A percentile compares a stretch with the other conserved stretches of the same genome.
Evolutionary conservation across 345 rosid species (phyloP).

Genomic region (Geranium brycei): DNA sequence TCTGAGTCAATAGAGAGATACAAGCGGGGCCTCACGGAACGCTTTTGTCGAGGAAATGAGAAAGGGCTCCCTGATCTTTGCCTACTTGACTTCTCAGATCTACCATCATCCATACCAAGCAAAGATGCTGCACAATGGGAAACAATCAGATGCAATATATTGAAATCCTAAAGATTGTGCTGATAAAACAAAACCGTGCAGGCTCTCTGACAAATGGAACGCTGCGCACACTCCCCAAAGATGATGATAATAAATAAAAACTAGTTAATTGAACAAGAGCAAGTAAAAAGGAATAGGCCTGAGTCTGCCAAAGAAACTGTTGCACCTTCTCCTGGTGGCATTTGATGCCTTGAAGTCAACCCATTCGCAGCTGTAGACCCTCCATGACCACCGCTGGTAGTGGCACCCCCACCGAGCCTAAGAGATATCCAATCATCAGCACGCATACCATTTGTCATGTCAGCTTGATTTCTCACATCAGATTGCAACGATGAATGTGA

Average conservation of each 20-base stretch:
- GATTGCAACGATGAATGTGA: constrained; percentile 51
- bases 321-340: constrained; percentile 36
- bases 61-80: constrained; percentile 62
- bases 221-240: no score
- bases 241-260: no score
- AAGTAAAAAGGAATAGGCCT: constrained; percentile 46
- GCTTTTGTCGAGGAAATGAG: constrained; percentile 74
- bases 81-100: constrained; percentile 54
- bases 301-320: constrained; percentile 50
- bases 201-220: background rate
- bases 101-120: constrained; percentile 61
- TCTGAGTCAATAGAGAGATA: constrained; percentile 73
- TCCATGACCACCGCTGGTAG: constrained; percentile 27
- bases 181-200: background rate
- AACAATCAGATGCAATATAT: background rate
- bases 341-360: constrained; percentile 37
- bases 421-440: constrained; percentile 91
- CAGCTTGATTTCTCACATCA: constrained; percentile 50
- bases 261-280: no score
- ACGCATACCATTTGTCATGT: constrained; percentile 54
- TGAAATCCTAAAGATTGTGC: background rate
- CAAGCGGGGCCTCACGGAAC: constrained; percentile 67
- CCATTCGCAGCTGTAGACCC: constrained; percentile 40
- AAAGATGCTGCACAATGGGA: constrained; percentile 55
- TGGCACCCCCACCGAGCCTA: constrained; percentile 66